phyloP scores from a whole-genome alignment of 2,329 filamentous ascomycete species.

The Immersiporthe knoxdaviesiana region DNA sequence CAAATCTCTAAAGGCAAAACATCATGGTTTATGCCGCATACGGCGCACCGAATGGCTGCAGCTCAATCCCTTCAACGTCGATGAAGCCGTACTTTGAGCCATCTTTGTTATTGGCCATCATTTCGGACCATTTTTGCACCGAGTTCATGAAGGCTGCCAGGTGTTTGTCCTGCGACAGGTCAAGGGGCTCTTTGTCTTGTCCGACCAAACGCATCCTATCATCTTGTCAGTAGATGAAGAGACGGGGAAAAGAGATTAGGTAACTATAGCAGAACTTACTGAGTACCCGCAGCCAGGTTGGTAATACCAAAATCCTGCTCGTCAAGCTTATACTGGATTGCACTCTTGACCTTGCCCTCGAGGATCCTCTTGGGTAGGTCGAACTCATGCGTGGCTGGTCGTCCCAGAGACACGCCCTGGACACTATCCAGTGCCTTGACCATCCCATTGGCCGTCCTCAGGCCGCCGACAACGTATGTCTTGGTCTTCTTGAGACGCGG shows the following conservation, averaged over 20 bases:
- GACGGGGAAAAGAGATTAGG: background rate
- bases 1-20: no score
- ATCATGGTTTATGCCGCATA: conserved; percentile 24
- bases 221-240: background rate
- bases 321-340: conserved; percentile 50
- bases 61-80: conserved; percentile 38
- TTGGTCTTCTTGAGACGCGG: conserved; percentile 52
- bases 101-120: conserved; percentile 39
- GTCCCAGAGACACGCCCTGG: conserved; percentile 59
- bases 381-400: conserved; percentile 55
- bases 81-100: conserved; percentile 39
- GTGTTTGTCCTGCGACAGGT: conserved; percentile 39
- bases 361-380: conserved; percentile 49
- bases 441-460: conserved; percentile 58
- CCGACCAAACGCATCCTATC: conserved; percentile 25
- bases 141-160: conserved; percentile 37
- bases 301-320: conserved; percentile 49
- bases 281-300: conserved; percentile 26
- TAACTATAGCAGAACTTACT: conserved; percentile 23
- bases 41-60: conserved; percentile 40
- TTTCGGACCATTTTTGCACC: conserved; percentile 37
- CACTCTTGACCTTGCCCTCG: conserved; percentile 49
- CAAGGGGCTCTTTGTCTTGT: conserved; percentile 36
- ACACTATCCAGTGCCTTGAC: conserved; percentile 54
- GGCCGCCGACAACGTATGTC: conserved; percentile 57